Evolutionary conservation across 2,329 filamentous ascomycete genomes (phyloP).

Genomic region (Trichoderma semiorbis): DNA sequence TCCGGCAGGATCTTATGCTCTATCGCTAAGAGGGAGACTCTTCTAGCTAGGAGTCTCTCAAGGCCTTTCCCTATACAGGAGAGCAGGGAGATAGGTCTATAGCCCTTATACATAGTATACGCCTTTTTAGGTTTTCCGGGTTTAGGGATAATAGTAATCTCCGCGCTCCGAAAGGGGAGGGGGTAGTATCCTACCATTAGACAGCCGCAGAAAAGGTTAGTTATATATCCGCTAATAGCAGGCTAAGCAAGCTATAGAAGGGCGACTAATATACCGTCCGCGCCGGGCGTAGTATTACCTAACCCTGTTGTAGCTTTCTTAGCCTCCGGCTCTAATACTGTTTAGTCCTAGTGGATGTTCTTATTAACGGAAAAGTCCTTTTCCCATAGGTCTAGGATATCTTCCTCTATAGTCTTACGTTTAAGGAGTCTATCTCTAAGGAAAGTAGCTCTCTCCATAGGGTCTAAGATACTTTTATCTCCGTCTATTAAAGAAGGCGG

Average conservation of each 20-base stretch:
- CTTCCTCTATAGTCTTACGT: not conserved
- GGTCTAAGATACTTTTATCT: not conserved
- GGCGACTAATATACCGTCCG: not conserved
- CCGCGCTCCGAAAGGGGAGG: not conserved
- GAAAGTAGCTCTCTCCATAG: not conserved
- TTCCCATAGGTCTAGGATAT: not conserved
- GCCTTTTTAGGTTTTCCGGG: no score
- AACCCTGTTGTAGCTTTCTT: not conserved
- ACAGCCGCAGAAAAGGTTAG: not conserved
- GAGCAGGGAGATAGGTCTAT: no score
- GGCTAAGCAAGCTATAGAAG: not conserved
- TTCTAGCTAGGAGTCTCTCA: no score
- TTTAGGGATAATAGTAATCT: constrained; percentile 1
- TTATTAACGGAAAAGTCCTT: not conserved
- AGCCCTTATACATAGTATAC: no score
- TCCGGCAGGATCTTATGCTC: no score
- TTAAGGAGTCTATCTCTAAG: not conserved
- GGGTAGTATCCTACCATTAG: not conserved
- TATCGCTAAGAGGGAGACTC: no score
- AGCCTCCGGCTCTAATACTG: not conserved
- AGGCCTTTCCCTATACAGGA: no score
- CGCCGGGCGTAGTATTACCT: not conserved
- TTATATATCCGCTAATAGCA: not conserved
- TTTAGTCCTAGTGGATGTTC: not conserved
- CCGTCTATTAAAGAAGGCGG: not conserved